Percentiles rank a stretch among this genome's conserved stretches.
phyloP scores from a whole-genome alignment of 2,329 filamentous ascomycete genomes.

The Ceratocystis ficicola region DNA sequence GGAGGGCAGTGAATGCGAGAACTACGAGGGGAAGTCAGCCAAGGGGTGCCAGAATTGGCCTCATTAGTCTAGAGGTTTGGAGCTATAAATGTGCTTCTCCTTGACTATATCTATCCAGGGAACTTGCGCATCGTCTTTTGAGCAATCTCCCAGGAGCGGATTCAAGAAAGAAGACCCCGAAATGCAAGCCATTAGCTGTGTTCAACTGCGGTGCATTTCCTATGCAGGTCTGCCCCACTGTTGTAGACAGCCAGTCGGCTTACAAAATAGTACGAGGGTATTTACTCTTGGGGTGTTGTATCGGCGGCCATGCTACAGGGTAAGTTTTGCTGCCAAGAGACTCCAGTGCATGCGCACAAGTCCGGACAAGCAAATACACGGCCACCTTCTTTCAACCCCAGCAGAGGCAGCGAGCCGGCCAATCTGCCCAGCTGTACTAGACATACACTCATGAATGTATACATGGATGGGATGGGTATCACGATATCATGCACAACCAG shows the following conservation, averaged over 20 bases:
- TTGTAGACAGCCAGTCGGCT: not conserved
- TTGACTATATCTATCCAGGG: slow-evolving; percentile 35
- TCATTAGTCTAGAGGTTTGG: slow-evolving; percentile 16
- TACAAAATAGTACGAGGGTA: slow-evolving; percentile 29
- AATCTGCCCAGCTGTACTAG: not conserved
- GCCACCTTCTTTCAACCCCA: slow-evolving; percentile 50
- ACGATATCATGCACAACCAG: not conserved
- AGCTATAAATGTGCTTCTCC: slow-evolving; percentile 40
- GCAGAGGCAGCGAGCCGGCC: not conserved
- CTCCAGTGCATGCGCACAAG: slow-evolving; percentile 5
- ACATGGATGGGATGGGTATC: not conserved
- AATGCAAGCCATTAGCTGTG: not conserved
- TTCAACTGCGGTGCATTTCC: not conserved
- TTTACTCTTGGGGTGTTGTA: slow-evolving; percentile 55
- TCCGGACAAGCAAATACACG: slow-evolving; percentile 30
- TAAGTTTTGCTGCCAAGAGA: slow-evolving; percentile 10
- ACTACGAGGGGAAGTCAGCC: slow-evolving; percentile 10
- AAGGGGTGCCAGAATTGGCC: not conserved
- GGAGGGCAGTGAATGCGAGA: not conserved
- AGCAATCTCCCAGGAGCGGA: slow-evolving; percentile 36
- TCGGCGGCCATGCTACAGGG: slow-evolving; percentile 50
- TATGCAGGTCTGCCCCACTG: not conserved
- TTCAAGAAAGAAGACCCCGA: not conserved
- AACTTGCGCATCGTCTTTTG: slow-evolving; percentile 36
- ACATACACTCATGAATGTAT: not conserved